A percentile compares a stretch with the other conserved stretches of the same genome.
Conservation (phyloP, 164 flowering plant genomes). For the Brasenia schreberi region DNA sequence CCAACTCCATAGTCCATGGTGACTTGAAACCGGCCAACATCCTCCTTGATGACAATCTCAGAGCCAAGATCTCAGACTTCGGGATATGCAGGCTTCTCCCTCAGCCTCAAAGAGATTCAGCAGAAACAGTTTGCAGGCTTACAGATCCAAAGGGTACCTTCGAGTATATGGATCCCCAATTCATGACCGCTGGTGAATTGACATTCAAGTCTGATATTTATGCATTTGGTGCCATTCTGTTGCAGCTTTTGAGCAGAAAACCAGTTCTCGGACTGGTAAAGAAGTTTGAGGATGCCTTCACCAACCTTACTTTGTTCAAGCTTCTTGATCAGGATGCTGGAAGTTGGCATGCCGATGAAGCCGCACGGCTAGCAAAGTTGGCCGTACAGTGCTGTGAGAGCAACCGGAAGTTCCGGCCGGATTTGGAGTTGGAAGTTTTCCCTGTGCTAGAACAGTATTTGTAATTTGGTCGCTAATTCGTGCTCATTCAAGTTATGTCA, state of each 20-base stretch:
- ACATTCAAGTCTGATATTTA: conserved; percentile 20
- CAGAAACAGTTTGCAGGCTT: conserved; percentile 12
- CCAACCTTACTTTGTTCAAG: conserved; percentile 8
- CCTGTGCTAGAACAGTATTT: conserved; percentile 9
- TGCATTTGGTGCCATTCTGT: conserved; percentile 37
- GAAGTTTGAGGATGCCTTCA: conserved; percentile 8
- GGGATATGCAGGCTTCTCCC: conserved; percentile 31
- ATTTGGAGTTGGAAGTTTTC: conserved; percentile 10
- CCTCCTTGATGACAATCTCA: conserved; percentile 39
- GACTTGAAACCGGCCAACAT: conserved; percentile 33
- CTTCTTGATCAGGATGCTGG: conserved; percentile 36
- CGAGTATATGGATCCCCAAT: conserved; percentile 72
- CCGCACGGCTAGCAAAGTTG: conserved; percentile 21
- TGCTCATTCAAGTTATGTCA: too few relatives aligned
- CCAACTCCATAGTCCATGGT: conserved; percentile 25
- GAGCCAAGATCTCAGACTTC: conserved; percentile 33
- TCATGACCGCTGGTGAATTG: conserved; percentile 10
- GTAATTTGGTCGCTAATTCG: background rate
- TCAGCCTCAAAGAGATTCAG: background rate
- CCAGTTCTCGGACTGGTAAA: conserved; percentile 26
- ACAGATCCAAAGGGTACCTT: conserved; percentile 69
- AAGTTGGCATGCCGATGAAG: conserved; percentile 54
- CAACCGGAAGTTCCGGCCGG: conserved; percentile 3
- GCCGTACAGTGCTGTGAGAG: conserved; percentile 28
- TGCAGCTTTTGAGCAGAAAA: conserved; percentile 45